These are phyloP conservation scores for Nyssa sinensis DNA, from an alignment of 148 eudicot genomes.

Conservation along the genomic window DNA sequence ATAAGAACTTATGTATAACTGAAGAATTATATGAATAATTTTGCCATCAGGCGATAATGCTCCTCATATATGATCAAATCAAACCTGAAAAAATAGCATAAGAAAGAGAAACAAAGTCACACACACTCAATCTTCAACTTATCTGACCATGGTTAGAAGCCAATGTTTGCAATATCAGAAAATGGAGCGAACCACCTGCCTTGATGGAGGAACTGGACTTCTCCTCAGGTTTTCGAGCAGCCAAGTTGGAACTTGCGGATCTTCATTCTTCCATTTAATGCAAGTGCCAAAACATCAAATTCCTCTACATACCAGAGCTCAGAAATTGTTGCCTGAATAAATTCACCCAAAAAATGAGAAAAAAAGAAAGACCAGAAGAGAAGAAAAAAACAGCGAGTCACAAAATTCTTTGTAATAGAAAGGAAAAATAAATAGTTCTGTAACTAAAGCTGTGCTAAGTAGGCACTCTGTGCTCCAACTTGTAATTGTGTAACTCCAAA, in stretches of 20 bases:
- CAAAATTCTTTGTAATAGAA: not conserved
- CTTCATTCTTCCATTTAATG: slow-evolving; percentile 78
- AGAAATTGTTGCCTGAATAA: slow-evolving; percentile 55
- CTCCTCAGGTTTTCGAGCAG: slow-evolving; percentile 54
- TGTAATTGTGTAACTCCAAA: too few relatives aligned
- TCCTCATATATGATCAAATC: not conserved
- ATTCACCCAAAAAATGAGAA: slow-evolving; percentile 8
- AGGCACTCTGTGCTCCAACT: not conserved
- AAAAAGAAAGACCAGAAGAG: not conserved
- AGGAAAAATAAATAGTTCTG: not conserved
- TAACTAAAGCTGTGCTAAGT: not conserved
- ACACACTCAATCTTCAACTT: not conserved
- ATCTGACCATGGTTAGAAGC: not conserved
- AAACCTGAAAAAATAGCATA: not conserved
- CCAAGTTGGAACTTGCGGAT: slow-evolving; percentile 57
- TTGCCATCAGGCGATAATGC: not conserved
- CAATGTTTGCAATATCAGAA: not conserved
- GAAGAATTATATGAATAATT: not conserved
- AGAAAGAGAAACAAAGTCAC: not conserved
- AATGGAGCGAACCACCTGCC: not conserved
- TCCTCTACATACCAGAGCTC: slow-evolving; percentile 99
- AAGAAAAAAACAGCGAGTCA: not conserved
- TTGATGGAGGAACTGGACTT: not conserved
- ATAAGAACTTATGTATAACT: not conserved
- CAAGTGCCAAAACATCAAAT: slow-evolving; percentile 85